Evolutionary conservation across 176 grass and related monocot species (phyloP), one percentile per base, ranked within the genome.

Genomic region (Phragmites australis): DNA sequence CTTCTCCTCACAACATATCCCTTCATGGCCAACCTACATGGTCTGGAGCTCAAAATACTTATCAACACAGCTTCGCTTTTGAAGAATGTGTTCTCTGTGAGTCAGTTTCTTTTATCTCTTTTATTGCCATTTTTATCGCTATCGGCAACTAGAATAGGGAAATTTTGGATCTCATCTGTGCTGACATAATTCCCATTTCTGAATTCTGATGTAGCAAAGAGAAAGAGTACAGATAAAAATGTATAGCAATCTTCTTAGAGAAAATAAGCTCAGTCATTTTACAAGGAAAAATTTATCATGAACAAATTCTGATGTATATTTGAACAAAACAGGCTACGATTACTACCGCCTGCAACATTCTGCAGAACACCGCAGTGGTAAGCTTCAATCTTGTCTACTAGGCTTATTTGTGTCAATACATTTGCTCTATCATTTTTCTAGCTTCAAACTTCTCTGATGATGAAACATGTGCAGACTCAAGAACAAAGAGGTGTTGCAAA

Each of bases 361-460:
- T 94, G 16, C 88, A 91, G 37, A 94, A 94, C 68, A 91, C 80
- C 6, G 86, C 88, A 10, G 92, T 94, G 88, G 88, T 91, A 86
- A 10, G 49, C 62, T 66, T 25, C 32, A 31, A 19, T 65, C 49
- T 1, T 29, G 27, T 32, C 45, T 8, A 23, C 29, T 16, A 9
- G 54, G 22, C 42, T 70, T 1, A 17, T 62, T 5, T 67, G 0
- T 55, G 0, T 61, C 53, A 76, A 25, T 42, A n/a, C 23, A 60
- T 67, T 25, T 44, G 11, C n/a, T 23, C 18, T 14, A 44, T 10
- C 22, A 54, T 47, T 47, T 51, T 9, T 31, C 37, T 29, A 39
- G 37, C 13, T 21, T 69, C 26, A 53, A 66, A 77, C 44, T 81
- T 77, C 9, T 77, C 15, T 68, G 29, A 68, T n/a, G n/a, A n/a